Conservation (phyloP, 108 stramenopile genomes). For the Nitzschia inconspicua region DNA sequence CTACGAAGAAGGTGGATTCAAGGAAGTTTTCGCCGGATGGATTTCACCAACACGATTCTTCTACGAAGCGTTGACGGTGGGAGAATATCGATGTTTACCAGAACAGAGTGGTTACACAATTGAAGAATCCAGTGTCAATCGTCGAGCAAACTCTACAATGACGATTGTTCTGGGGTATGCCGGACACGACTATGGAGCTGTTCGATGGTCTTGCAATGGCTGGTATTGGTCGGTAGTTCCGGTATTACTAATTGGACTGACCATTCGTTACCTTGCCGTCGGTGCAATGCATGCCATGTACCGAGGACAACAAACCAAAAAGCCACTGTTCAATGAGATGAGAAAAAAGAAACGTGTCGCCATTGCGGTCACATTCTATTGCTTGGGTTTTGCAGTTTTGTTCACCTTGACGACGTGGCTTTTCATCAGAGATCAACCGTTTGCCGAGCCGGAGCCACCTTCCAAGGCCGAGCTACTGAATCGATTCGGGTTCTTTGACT, state of each 20-base stretch:
- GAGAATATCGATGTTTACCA: constrained; percentile 27
- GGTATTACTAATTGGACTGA: constrained; percentile 33
- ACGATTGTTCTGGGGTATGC: constrained; percentile 13
- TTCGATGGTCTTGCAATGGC: constrained; percentile 15
- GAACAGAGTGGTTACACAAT: constrained; percentile 46
- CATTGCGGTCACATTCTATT: background rate
- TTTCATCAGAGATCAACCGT: constrained; percentile 6
- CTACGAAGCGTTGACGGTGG: constrained; percentile 30
- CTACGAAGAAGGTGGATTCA: constrained; percentile 6
- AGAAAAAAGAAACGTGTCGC: background rate
- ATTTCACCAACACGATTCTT: constrained; percentile 36
- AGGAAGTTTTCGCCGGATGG: constrained; percentile 26
- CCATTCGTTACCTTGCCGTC: constrained; percentile 24
- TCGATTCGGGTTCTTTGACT: no score
- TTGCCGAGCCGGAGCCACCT: background rate
- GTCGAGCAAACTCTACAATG: constrained; percentile 3
- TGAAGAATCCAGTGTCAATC: background rate
- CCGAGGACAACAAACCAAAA: constrained; percentile 31
- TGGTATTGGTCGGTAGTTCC: constrained; percentile 41
- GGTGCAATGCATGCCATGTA: constrained; percentile 22
- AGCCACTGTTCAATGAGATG: constrained; percentile 13
- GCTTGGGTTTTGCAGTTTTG: background rate
- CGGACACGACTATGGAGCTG: constrained; percentile 22
- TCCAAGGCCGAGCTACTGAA: no score
- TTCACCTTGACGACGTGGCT: background rate